Percentiles rank a stretch among this genome's conserved stretches.
These are phyloP conservation scores for Petunia hybrid DNA, from an alignment of 305 asterid genomes.

Conservation along the genomic window DNA sequence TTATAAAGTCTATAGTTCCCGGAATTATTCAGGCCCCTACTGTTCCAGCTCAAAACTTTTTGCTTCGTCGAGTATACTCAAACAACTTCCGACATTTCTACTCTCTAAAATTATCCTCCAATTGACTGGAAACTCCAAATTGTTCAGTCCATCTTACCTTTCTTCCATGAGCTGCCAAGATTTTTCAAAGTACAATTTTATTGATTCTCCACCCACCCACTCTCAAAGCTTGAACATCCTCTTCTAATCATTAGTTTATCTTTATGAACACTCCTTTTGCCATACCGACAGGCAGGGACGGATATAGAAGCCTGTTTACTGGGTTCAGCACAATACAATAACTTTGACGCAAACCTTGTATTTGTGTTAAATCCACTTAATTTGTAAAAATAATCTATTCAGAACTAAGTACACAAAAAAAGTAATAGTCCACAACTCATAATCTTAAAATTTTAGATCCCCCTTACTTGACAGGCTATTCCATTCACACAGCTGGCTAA, in stretches of 20 bases:
- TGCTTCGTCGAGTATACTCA: background rate
- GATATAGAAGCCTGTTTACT: no score
- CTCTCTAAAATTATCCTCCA: background rate
- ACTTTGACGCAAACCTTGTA: no score
- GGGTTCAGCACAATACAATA: no score
- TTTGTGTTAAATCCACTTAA: no score
- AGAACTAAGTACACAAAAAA: no score
- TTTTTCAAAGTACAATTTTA: background rate
- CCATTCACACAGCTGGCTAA: no score
- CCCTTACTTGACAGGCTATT: no score
- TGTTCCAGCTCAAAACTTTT: background rate
- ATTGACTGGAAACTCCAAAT: constrained; percentile 6
- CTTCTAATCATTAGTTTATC: no score
- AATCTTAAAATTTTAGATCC: no score
- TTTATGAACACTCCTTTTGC: background rate
- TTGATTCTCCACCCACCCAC: constrained; percentile 6
- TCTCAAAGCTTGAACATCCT: background rate
- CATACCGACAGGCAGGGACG: background rate
- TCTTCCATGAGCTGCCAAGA: background rate
- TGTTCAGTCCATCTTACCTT: background rate
- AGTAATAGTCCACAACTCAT: no score
- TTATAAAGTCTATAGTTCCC: background rate
- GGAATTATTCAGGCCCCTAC: background rate
- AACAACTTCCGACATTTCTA: background rate
- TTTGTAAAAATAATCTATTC: no score